Evolutionary conservation across 768 basidiomycete genomes (phyloP), one percentile per base, ranked within the genome.

Genomic region (Lentinula lateritia): DNA sequence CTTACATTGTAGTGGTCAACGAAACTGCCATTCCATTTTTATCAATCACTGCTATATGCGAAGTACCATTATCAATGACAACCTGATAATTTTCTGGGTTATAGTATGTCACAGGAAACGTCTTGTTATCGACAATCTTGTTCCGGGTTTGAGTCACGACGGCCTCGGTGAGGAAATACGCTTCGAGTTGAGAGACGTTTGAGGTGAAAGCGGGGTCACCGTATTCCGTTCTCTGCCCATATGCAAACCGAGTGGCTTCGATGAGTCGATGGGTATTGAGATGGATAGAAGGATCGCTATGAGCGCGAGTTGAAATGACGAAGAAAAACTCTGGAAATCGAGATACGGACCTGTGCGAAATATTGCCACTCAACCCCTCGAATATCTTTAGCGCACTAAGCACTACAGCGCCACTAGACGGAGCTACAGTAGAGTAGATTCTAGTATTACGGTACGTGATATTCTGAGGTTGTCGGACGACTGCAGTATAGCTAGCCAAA

Each of bases 141-240:
- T 61, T 65, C 8, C 76, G 67, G 28, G 70, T 63, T 15, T 63
- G 64, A 20, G 61, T 70, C 8, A 66, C 71, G 0, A 69, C 66
- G 2, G 50, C 41, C n/a, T 69, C 67, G 16, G 65, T 66, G n/a
- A 77, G 60, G 58, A 71, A 73, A 28, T 62, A 65, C 34, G 64
- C 48, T 59, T 78, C 70, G 16, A 77, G 67, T 9, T 61, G 59
- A 5, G 76, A 68, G n/a, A 78, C 77, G 61, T 77, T 79, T 16
- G 66, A n/a, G 3, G 72, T 73, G 63, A 74, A 78, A 8, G 74
- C 75, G 0, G 76, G 76, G 60, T 78, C 77, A 7, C 76, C 66
- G 41, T 70, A 66, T 8, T 54, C 59, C 23, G 73, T 74, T 23
- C 75, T 66, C 46, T 67, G 68, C 8, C 73, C 75, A 57, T 74